Evolutionary conservation across 73 alveolate genomes (phyloP).

Genomic region (Uronychia setigera): DNA sequence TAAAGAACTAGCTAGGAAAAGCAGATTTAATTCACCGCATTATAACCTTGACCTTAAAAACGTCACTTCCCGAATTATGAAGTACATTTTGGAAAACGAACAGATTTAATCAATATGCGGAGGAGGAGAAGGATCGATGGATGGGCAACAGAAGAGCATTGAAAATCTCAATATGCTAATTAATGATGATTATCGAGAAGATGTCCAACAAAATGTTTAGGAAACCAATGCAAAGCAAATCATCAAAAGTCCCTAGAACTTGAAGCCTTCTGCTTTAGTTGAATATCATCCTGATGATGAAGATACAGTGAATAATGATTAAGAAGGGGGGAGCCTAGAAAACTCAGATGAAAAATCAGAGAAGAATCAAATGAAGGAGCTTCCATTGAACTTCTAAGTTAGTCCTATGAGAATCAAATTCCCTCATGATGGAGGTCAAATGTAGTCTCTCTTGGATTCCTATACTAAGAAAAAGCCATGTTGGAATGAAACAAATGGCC

Average conservation of each 20-base stretch:
- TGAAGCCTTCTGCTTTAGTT: too few relatives aligned
- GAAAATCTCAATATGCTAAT: background rate
- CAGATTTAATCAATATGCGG: background rate
- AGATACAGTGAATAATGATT: background rate
- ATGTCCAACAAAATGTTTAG: background rate
- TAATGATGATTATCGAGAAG: background rate
- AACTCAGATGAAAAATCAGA: background rate
- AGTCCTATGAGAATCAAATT: background rate
- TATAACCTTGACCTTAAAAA: background rate
- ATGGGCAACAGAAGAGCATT: background rate
- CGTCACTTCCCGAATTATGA: background rate
- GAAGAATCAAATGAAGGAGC: background rate
- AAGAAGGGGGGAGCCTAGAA: background rate
- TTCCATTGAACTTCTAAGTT: background rate
- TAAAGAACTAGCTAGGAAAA: background rate
- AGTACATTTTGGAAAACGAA: background rate
- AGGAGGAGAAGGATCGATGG: background rate
- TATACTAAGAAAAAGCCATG: background rate
- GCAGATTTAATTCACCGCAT: background rate
- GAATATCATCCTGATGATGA: background rate
- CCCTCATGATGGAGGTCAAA: background rate
- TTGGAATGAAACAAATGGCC: background rate
- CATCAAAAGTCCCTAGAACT: background rate
- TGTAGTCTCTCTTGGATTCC: background rate
- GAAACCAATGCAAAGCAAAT: background rate